These are phyloP conservation scores for Colletotrichum nymphaeae DNA, from an alignment of 2,329 filamentous ascomycete species.

Conservation along the genomic window DNA sequence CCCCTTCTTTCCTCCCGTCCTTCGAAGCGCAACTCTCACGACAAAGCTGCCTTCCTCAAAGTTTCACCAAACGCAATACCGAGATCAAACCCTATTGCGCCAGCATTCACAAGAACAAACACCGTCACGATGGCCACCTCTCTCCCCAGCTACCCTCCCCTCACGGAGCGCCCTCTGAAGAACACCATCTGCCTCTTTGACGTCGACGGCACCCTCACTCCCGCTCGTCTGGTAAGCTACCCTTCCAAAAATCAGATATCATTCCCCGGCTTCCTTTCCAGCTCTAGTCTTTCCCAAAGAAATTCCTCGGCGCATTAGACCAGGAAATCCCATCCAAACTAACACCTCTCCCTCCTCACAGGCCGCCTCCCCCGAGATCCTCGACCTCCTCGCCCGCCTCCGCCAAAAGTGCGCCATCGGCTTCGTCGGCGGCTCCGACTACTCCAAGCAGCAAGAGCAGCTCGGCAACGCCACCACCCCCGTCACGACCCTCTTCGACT, in stretches of 20 bases:
- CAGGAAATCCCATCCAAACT: not conserved
- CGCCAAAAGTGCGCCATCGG: conserved; percentile 91
- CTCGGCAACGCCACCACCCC: conserved; percentile 74
- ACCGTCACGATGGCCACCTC: conserved; percentile 34
- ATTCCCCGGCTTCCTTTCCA: not conserved
- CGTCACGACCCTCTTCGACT: conserved; percentile 93
- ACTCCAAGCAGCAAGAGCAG: conserved; percentile 96
- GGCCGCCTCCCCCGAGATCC: conserved; percentile 83
- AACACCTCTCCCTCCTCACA: conserved; percentile 46
- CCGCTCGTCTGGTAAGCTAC: conserved; percentile 77
- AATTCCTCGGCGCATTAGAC: not conserved
- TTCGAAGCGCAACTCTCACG: not conserved
- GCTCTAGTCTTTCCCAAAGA: not conserved
- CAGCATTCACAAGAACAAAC: not conserved
- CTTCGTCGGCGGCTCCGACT: conserved; percentile 92
- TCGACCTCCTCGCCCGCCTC: conserved; percentile 80
- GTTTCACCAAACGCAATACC: not conserved
- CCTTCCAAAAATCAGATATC: not conserved
- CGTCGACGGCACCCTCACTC: conserved; percentile 92
- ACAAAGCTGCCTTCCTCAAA: not conserved
- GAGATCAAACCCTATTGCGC: not conserved
- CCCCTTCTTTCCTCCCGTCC: not conserved
- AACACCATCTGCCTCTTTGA: conserved; percentile 97
- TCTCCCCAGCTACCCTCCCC: conserved; percentile 71
- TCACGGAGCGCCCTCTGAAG: conserved; percentile 86